Evolutionary conservation across 345 rosid genomes (phyloP), one percentile per base, ranked within the genome.

Genomic region (Camelina hispida): DNA sequence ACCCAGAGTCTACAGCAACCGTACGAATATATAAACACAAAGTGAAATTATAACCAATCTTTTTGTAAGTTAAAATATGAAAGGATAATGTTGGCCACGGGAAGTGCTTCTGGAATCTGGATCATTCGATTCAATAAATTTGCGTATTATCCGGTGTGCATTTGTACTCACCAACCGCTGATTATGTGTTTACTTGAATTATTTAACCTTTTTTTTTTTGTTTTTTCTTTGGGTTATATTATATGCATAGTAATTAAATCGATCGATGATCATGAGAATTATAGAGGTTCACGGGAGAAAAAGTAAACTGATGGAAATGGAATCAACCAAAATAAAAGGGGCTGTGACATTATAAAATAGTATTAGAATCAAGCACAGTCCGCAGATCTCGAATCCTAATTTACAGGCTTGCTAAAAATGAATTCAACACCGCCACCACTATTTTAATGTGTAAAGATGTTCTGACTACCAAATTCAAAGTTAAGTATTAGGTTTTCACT

Each of bases 131-230:
- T 72, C 37, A 63, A 25, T 17, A 57, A 56, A 18, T 53, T 50
- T 78, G 68, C 73, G 77, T 71, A 72, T 72, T 59, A 59, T 78
- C 81, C 68, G 77, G 77, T 70, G 38, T 35, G 7, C 52, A 46
- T 55, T 48, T 37, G 53, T 63, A 70, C 71, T 62, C 76, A 77
- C 76, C 76, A 70, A 77, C 71, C 80, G 37, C 60, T 69, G 53
- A 34, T 44, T 18, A 69, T 53, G 50, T 76, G 63, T 44, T 42
- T 67, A 66, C 14, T 66, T 57, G 4, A 3, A 34, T 56, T 46
- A 46, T 6, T 13, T 51, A 2, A 25, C 25, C 53, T 10, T 32
- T 3, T 20, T 10, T 32, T 1, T 20, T 44, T 23, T 25, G 28
- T 25, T 2, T 25, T 25, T 3, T 25, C 28, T 25, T 25, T 25